Evolutionary conservation across 2,329 filamentous ascomycete species (phyloP), one percentile per base, ranked within the genome.

Genomic region (Penicillium sp.): DNA sequence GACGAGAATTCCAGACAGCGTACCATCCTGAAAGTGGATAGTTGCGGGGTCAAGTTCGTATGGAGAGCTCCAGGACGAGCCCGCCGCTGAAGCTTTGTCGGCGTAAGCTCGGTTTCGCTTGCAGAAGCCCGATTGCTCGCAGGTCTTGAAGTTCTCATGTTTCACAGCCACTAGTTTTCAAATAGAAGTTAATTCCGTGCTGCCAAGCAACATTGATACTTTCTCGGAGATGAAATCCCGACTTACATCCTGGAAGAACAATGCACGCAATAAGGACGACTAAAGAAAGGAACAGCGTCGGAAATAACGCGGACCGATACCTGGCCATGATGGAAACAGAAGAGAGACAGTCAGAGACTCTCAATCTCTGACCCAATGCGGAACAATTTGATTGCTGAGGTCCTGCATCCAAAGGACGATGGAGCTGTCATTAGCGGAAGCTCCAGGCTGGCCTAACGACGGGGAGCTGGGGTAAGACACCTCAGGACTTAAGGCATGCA

Each of bases 121-220:
- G 74, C 93, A 98, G 76, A 98, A 98, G 62, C 93, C 93, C 4
- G 91, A 93, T 67, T 98, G 91, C 58, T 86, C 76, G 74, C 93
- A 98, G 61, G 86, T 95, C 67, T 97, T 98, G 79, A 97, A 98
- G 69, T 95, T 90, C 62, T 95, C 84, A 66, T 95, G 86, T 74
- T 98, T 98, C 45, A 98, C 93, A 61, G 81, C 78, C 56, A 81
- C 90, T 95, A 58, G 11, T 32, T 32, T 11, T 32, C 29, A 32
- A 32, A 32, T 11, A 18, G 18, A 18, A 18, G 18, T 18, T 18
- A 18, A 18, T 3, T 3, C 18, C 18, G 18, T 18, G 18, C 18
- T 18, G 18, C 18, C 18, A 18, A 18, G 18, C 18, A 18, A 18
- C 18, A 18, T 18, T 18, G 18, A 3, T 18, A 18, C 18, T 18